A percentile compares a stretch with the other conserved stretches of the same genome.
Conservation (phyloP, 352 stramenopile genomes). For the Pythium plurisporium region DNA sequence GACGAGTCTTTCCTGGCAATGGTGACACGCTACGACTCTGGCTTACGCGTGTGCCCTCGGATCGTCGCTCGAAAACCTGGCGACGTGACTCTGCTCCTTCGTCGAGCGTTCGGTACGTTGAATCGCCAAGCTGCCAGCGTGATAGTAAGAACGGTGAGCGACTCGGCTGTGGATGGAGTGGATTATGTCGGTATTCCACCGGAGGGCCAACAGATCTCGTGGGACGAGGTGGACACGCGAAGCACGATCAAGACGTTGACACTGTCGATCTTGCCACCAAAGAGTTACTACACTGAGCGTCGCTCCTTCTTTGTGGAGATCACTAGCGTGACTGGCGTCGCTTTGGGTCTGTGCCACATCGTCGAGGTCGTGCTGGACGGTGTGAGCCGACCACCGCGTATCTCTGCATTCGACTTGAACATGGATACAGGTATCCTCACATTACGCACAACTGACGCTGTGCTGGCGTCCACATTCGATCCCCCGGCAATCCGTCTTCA, state of each 20-base stretch:
- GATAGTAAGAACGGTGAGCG: slow-evolving; percentile 34
- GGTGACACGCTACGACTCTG: slow-evolving; percentile 46
- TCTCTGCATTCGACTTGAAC: slow-evolving; percentile 46
- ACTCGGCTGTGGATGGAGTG: slow-evolving; percentile 42
- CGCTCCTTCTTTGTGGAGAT: slow-evolving; percentile 55
- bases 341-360: slow-evolving; percentile 43
- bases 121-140: slow-evolving; percentile 22
- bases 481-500: slow-evolving; percentile 45
- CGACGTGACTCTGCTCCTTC: slow-evolving; percentile 37
- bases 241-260: slow-evolving; percentile 32
- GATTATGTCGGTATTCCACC: slow-evolving; percentile 42
- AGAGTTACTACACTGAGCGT: slow-evolving; percentile 29
- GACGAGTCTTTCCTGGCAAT: slow-evolving; percentile 49
- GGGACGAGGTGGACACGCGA: slow-evolving; percentile 27
- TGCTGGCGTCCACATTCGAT: slow-evolving; percentile 40
- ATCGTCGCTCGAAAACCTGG: slow-evolving; percentile 33
- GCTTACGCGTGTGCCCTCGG: slow-evolving; percentile 43
- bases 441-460: slow-evolving; percentile 30
- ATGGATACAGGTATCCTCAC: slow-evolving; percentile 38
- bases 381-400: slow-evolving; percentile 30
- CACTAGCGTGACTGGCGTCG: slow-evolving; percentile 31
- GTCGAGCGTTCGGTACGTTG: slow-evolving; percentile 44
- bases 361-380: slow-evolving; percentile 33
- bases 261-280: slow-evolving; percentile 36
- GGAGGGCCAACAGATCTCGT: slow-evolving; percentile 21